Evolutionary conservation across 441 rosid genomes (phyloP), one percentile per base, ranked within the genome.

Genomic region (Populus hybrid): DNA sequence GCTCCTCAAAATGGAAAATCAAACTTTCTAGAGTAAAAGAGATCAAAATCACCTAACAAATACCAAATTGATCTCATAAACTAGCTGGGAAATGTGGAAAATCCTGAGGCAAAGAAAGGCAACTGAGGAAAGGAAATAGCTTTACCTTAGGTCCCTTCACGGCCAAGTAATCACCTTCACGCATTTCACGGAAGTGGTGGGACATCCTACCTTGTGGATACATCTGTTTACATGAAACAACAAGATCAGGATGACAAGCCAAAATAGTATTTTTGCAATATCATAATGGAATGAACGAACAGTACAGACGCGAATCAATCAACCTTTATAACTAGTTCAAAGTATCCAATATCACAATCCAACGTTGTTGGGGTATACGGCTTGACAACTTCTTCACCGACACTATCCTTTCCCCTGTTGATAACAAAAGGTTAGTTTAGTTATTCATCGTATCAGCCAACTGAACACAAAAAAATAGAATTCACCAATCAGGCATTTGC

Each of bases 171-270:
- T 93, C 90, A 78, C 95, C 99, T 82, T 89, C 97, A 28, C 71
- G 85, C 93, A 93, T 85, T 89, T 92, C 97, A 5, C 95, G 89
- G 81, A 94, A 94, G 85, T 94, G 98, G 81, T 94, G 98, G 72
- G 99, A 94, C 98, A 94, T 94, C 82, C 95, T 89, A 87, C 99
- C 99, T 93, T 92, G 94, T 8, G 99, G 97, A 76, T 94, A 94
- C 99, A 93, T 94, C 99, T 93, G 71, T 2, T 73, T 50, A 66
- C 36, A 75, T 67, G 53, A 36, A 73, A 69, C 18, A 24, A 38
- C 8, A 57, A 71, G 71, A 35, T 71, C 74, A 72, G 79, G 9
- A 82, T 11, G 28, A 14, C 8, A 34, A 50, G 14, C 38, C 3
- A 34, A 26, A 26, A 50, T 64, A 18, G 42, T 57, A 10, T 7